Conservation (phyloP, 345 rosid genomes). For the Arabidopsis arenosa region DNA sequence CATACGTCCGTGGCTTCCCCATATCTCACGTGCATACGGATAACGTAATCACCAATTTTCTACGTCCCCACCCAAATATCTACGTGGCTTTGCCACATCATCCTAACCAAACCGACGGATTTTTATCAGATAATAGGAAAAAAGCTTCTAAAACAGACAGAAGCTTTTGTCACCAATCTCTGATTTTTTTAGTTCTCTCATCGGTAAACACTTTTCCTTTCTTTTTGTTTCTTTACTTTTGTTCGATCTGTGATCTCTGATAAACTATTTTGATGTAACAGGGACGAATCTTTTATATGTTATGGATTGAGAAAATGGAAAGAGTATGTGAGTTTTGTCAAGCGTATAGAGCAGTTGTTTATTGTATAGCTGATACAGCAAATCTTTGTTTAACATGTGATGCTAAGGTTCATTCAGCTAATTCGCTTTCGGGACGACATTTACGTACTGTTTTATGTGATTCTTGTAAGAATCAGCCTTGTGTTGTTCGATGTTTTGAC, state of each 20-base stretch:
- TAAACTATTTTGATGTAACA: conserved; percentile 38
- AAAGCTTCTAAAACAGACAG: conserved; percentile 29
- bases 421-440: conserved; percentile 78
- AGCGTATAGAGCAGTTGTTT: conserved; percentile 69
- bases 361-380: conserved; percentile 87
- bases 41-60: conserved; percentile 46
- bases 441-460: conserved; percentile 75
- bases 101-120: conserved; percentile 20
- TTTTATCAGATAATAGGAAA: conserved; percentile 41
- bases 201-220: conserved; percentile 3
- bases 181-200: conserved; percentile 11
- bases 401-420: conserved; percentile 88
- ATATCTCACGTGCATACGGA: conserved; percentile 58
- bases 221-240: background rate
- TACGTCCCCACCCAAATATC: conserved; percentile 50
- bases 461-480: conserved; percentile 58
- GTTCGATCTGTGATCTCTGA: conserved; percentile 35
- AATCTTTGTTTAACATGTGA: conserved; percentile 86
- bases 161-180: conserved; percentile 41
- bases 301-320: conserved; percentile 55
- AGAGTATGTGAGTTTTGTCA: conserved; percentile 76
- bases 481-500: conserved; percentile 61
- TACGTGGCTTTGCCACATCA: conserved; percentile 41
- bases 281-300: conserved; percentile 26
- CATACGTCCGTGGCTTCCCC: conserved; percentile 42